Base-by-base conservation (phyloP, 225 moss, liverwort and hornwort genomes). In the Ulota crispa region DNA sequence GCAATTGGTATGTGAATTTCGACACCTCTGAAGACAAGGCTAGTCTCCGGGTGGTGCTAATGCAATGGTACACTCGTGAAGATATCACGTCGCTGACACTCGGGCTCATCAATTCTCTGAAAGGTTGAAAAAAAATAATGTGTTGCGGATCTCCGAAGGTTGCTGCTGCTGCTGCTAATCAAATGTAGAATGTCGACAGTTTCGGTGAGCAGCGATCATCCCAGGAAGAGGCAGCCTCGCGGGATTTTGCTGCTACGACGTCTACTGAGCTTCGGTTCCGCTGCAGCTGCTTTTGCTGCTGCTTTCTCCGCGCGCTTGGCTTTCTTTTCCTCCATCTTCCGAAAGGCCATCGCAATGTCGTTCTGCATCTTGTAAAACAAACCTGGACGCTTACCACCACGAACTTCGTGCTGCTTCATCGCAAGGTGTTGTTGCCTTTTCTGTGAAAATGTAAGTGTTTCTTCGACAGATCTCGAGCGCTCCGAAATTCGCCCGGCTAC, bases 221-320 rank as follows among this genome's bases (percentile, higher is more conserved):
- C 63, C 19, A 86, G 72, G 79, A 87, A 87, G 65, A 89, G 85
- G 73, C 89, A 89, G 31, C 85, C 89, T 2, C 87, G 77, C 8
- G 88, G 85, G 71, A 78, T 39, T 82, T 81, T 93, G 78, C 67
- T 85, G n/a, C 74, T 50, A 9, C 87, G 83, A 65, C 91, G 83
- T 82, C 89, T 82, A 4, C 84, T 73, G 34, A 77, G 20, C 64
- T 83, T 86, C 8, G 85, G 79, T 30, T 90, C 86, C 55, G 86
- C 82, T 5, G 85, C n/a, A n/a, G n/a, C 85, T 61, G 86, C 85
- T 55, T 84, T 81, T 39, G 84, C 88, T 31, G 95, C 87, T 15
- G 86, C 86, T 75, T 85, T 91, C 82, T 89, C 88, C 26, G 85
- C 85, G 72, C 95, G 88, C 83, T 90, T 95, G 43, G 86, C 83